Evolutionary conservation across 2,329 filamentous ascomycete genomes (phyloP).

Genomic region (Colletotrichum cordylinicola): DNA sequence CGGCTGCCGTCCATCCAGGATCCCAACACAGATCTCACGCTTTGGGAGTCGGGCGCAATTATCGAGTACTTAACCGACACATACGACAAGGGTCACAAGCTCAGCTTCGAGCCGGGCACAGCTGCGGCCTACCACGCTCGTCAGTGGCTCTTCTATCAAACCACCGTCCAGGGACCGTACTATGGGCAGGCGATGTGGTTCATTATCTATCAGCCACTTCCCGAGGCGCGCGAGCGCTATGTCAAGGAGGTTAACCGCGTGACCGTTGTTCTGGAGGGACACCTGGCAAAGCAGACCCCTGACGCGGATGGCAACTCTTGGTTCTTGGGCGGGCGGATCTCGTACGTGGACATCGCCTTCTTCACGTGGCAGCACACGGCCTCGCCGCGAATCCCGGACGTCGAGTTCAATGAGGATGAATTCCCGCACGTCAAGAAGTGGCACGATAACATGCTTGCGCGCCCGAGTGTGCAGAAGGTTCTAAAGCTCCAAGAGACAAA

Average conservation of each 20-base stretch:
- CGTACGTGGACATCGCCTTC: conserved; percentile 31
- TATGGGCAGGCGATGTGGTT: conserved; percentile 40
- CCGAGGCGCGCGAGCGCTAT: conserved; percentile 33
- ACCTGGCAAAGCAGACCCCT: conserved; percentile 24
- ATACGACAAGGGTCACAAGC: conserved; percentile 24
- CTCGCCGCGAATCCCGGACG: neutral
- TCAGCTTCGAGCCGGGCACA: conserved; percentile 13
- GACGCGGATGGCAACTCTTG: conserved; percentile 19
- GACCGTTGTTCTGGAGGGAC: conserved; percentile 29
- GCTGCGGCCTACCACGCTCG: conserved; percentile 26
- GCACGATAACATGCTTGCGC: neutral
- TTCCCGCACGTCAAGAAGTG: neutral
- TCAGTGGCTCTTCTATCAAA: conserved; percentile 43
- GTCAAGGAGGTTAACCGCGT: conserved; percentile 32
- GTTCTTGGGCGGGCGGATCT: conserved; percentile 27
- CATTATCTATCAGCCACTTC: conserved; percentile 30
- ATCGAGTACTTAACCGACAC: conserved; percentile 28
- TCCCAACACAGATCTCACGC: conserved; percentile 25
- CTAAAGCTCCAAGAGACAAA: neutral
- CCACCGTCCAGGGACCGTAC: conserved; percentile 45
- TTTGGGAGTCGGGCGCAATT: conserved; percentile 29
- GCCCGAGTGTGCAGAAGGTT: neutral
- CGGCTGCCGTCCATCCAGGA: neutral
- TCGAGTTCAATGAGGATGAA: neutral
- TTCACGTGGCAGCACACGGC: conserved; percentile 22